Evolutionary conservation across 2,329 filamentous ascomycete genomes (phyloP).

Genomic region (Fusarium phyllophilum): DNA sequence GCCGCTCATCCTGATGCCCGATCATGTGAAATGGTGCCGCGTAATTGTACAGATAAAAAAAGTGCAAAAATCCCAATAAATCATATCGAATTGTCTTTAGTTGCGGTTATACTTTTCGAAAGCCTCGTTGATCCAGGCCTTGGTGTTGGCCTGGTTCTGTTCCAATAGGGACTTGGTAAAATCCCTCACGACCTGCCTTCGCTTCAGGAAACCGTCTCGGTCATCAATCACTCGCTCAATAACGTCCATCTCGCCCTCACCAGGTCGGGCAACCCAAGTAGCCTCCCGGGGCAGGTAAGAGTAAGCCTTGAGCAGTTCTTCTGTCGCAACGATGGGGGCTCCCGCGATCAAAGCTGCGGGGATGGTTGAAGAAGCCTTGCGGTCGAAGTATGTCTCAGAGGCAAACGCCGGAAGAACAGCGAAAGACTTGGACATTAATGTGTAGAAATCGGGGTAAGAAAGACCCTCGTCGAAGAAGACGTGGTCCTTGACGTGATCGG

Average conservation of each 20-base stretch:
- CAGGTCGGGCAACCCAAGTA: conserved; percentile 38
- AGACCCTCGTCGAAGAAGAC: conserved; percentile 41
- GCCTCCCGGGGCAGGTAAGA: conserved; percentile 41
- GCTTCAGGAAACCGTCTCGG: conserved; percentile 33
- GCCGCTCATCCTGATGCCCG: conserved; percentile 39
- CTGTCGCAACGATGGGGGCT: conserved; percentile 40
- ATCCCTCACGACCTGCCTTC: conserved; percentile 32
- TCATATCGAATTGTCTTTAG: conserved; percentile 21
- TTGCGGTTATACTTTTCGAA: conserved; percentile 17
- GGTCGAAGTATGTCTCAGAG: conserved; percentile 42
- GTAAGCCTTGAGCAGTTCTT: conserved; percentile 41
- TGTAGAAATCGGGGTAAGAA: conserved; percentile 45
- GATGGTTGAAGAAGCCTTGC: conserved; percentile 45
- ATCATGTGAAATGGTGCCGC: conserved; percentile 32
- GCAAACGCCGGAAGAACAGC: conserved; percentile 42
- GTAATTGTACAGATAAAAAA: conserved; percentile 26
- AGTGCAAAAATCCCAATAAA: conserved; percentile 17
- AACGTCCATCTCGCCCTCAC: conserved; percentile 44
- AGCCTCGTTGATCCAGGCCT: conserved; percentile 35
- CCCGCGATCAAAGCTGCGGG: conserved; percentile 44
- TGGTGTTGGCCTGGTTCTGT: conserved; percentile 35
- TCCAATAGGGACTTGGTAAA: conserved; percentile 19
- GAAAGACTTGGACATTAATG: conserved; percentile 34
- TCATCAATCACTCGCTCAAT: conserved; percentile 40
- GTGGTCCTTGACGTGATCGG: conserved; percentile 32